Base-by-base conservation (phyloP, 2,329 filamentous ascomycete genomes). In the Fusarium succisae region DNA sequence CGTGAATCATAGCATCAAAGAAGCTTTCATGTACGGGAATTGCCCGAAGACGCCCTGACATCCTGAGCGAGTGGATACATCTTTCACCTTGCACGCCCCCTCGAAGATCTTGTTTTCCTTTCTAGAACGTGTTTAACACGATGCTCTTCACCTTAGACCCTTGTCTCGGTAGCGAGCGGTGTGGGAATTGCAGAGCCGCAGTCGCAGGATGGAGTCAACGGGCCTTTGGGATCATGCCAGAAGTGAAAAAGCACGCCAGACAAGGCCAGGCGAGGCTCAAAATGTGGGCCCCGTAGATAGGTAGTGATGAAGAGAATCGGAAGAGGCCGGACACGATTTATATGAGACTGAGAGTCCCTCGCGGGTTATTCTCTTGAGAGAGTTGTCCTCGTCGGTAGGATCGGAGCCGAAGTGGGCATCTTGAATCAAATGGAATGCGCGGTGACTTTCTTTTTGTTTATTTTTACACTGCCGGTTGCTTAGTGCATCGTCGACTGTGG, bases 381-480 rank as follows among this genome's bases (percentile, higher is more conserved):
- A 26, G 32, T 28, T 17, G 20, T 62, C 13, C 22, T 15, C 30
- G 41, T 62, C 65, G 63, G 63, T 62, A 53, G 32, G 35, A 56
- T 64, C 61, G 73, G 75, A 69, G 70, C 72, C 72, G 72, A 73
- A 73, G 72, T 76, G 74, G 75, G 50, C 51, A 53, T 53, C 44
- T 47, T 56, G 22, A 17, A 57, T 45, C 15, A 44, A 30, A 24
- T 61, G 63, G 58, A 67, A 73, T 61, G 57, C 17, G 22, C 20
- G n/a, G 65, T 60, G 62, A 70, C 61, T 63, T 63, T 72, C 56
- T 62, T 57, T 64, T 47, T 41, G 3, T 53, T 28, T 32, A 28
- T 43, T 50, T 37, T 39, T 45, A 45, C 38, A 50, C 35, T 38
- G 44, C 39, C 38, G 38, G 44, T 39, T 54, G 53, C 28, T 43